Conservation (phyloP, 768 basidiomycete species). For the Pleurotus platypus region DNA sequence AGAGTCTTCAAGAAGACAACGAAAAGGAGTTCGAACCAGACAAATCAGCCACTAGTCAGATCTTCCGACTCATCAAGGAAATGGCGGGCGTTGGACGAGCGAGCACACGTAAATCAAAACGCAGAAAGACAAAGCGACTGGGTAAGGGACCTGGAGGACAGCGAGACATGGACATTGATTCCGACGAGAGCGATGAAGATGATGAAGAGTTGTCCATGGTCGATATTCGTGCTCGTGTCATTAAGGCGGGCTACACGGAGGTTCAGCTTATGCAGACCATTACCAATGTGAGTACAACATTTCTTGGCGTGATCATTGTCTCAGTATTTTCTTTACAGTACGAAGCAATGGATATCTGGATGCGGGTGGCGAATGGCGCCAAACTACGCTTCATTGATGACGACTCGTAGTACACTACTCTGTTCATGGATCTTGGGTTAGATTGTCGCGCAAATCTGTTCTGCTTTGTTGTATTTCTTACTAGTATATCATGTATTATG, state of each 20-base stretch:
- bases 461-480: conserved; percentile 9
- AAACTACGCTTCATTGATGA: conserved; percentile 67
- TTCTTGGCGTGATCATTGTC: neutral
- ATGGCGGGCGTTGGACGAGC: conserved; percentile 56
- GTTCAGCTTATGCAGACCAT: conserved; percentile 86
- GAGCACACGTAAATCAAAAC: conserved; percentile 22
- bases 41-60: conserved; percentile 74
- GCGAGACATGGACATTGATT: conserved; percentile 67
- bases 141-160: conserved; percentile 71
- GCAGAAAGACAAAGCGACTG: conserved; percentile 46
- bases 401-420: conserved; percentile 5
- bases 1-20: conserved; percentile 79
- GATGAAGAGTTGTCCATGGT: conserved; percentile 75
- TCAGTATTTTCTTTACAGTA: conserved; percentile 51
- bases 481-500: neutral
- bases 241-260: conserved; percentile 89
- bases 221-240: conserved; percentile 82
- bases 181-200: conserved; percentile 59
- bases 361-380: conserved; percentile 78
- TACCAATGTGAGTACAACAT: conserved; percentile 50
- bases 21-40: conserved; percentile 70
- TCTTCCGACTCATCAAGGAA: conserved; percentile 87
- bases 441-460: conserved; percentile 2
- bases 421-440: neutral
- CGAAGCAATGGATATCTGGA: conserved; percentile 78